Conservation (phyloP, 768 basidiomycete genomes). For the Leccinum disarticulatum region DNA sequence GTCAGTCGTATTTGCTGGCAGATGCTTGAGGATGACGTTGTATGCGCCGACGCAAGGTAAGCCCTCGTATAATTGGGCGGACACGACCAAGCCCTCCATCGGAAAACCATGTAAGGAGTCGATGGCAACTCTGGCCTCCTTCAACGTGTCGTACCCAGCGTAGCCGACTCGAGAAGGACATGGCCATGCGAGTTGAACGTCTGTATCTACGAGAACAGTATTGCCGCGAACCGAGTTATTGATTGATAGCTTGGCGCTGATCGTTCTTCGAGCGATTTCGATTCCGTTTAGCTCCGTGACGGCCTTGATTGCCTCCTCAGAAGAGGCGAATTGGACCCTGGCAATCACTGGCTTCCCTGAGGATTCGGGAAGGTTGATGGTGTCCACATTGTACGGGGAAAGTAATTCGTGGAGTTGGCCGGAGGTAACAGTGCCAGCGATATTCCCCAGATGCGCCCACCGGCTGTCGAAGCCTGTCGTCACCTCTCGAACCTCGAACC, state of each 20-base stretch:
- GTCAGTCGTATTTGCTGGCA: constrained; percentile 47
- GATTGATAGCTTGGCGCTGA: constrained; percentile 49
- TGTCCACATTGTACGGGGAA: constrained; percentile 41
- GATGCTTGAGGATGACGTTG: constrained; percentile 58
- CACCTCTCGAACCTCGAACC: constrained; percentile 58
- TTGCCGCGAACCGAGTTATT: constrained; percentile 35
- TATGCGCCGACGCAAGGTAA: constrained; percentile 56
- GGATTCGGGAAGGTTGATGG: constrained; percentile 34
- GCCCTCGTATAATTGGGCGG: constrained; percentile 53
- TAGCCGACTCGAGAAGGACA: constrained; percentile 57
- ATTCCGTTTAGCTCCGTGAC: constrained; percentile 49
- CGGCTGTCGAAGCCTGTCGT: constrained; percentile 70
- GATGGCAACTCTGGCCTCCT: constrained; percentile 53
- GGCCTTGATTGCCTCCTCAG: constrained; percentile 54
- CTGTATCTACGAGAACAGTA: constrained; percentile 49
- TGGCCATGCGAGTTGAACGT: constrained; percentile 60
- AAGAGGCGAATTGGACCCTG: constrained; percentile 47
- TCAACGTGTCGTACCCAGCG: constrained; percentile 55
- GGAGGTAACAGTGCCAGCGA: constrained; percentile 40
- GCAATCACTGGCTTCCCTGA: constrained; percentile 30
- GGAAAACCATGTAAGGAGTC: constrained; percentile 37
- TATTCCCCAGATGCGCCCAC: constrained; percentile 53
- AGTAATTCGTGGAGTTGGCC: constrained; percentile 41
- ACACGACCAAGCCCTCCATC: constrained; percentile 41
- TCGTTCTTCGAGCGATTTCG: constrained; percentile 35